These are phyloP conservation scores for Ophiocordyceps unilateralis DNA, from an alignment of 2,329 filamentous ascomycete genomes.

Conservation along the genomic window DNA sequence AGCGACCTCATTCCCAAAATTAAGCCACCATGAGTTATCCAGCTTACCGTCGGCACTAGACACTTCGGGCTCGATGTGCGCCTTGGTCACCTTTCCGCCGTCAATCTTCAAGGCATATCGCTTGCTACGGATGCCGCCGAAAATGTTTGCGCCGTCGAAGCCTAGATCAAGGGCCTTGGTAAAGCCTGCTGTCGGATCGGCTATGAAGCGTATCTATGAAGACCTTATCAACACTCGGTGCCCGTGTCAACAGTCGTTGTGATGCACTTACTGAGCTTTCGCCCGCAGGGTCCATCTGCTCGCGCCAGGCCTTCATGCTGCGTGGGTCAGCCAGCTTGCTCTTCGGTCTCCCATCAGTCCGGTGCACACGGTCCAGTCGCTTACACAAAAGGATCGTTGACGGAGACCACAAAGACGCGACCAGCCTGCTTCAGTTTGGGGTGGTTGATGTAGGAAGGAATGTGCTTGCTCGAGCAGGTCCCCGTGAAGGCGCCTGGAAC, in stretches of 20 bases:
- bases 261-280: constrained; percentile 54
- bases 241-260: neutral
- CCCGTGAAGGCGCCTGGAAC: constrained; percentile 62
- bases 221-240: neutral
- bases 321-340: neutral
- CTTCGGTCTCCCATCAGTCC: neutral
- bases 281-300: constrained; percentile 56
- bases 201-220: constrained; percentile 74
- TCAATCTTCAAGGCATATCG: constrained; percentile 72
- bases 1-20: neutral
- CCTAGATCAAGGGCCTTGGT: constrained; percentile 68
- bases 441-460: constrained; percentile 76
- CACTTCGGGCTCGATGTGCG: constrained; percentile 76
- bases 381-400: constrained; percentile 92
- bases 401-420: constrained; percentile 73
- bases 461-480: constrained; percentile 45
- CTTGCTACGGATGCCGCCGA: constrained; percentile 72
- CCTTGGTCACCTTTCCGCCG: constrained; percentile 67
- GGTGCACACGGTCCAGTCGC: too few species aligned
- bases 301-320: constrained; percentile 81
- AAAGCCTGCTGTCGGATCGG: constrained; percentile 63
- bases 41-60: constrained; percentile 57
- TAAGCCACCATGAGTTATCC: neutral
- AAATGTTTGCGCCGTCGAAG: constrained; percentile 65
- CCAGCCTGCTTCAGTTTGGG: constrained; percentile 63